Evolutionary conservation across 345 rosid genomes (phyloP), one percentile per base, ranked within the genome.

Genomic region (Microthlaspi erraticum): DNA sequence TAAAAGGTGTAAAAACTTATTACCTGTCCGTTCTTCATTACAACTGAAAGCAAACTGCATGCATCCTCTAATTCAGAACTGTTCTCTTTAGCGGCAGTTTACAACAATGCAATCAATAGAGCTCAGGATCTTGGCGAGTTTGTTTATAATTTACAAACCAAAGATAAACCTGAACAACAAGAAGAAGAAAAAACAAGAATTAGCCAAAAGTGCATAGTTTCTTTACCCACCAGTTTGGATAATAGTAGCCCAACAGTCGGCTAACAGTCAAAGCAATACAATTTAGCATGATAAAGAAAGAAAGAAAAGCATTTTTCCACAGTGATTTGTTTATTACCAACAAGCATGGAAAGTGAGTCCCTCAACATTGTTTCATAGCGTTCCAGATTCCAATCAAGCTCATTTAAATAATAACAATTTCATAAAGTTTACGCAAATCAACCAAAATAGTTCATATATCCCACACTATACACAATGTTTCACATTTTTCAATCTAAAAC

Each of bases 21-120:
- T 37, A 72, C 77, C 77, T 76, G 75, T 56, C 60, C 79, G 79
- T 63, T 76, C 66, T 76, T 76, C 79, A 76, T 76, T 56, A 41
- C 63, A n/a, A 54, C 17, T 60, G 49, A 60, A 67, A 42, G 45
- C 67, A 60, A 51, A 74, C 8, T 51, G 50, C 37, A 36, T 43
- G 33, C 37, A 75, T 54, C 45, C 23, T 61, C 68, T 60, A 75
- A 18, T 37, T n/a, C 18, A 44, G 53, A 62, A 69, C 5, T 45
- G 60, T 38, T 38, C 53, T 13, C 65, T 55, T 56, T 7, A 62
- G 20, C 60, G 46, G 16, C 64, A 36, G 29, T 11, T 37, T 26
- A 54, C 74, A 75, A 55, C 44, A 75, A 36, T 19, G 58, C 52
- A 75, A 14, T 61, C 43, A 5, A 60, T 37, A 37, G 41, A 68